These are phyloP conservation scores for Suillus paluster DNA, from an alignment of 768 basidiomycete genomes.

Conservation along the genomic window DNA sequence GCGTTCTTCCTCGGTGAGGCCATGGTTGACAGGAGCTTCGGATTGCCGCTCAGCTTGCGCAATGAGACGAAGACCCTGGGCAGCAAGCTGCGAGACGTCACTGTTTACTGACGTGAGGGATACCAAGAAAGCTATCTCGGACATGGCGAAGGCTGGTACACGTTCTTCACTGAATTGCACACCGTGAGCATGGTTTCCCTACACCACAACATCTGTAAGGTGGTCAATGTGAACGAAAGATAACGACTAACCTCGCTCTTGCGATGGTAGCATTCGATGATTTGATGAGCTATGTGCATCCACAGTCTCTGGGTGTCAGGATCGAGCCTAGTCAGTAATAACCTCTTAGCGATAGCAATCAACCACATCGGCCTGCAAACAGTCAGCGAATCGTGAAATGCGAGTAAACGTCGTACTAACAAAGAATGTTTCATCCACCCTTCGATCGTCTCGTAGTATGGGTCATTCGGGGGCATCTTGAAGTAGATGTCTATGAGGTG, in stretches of 20 bases:
- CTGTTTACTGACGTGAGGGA: slow-evolving; percentile 72
- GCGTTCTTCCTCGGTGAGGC: slow-evolving; percentile 61
- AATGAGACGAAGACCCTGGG: slow-evolving; percentile 68
- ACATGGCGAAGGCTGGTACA: slow-evolving; percentile 64
- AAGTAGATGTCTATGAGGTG: slow-evolving; percentile 49
- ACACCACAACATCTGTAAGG: slow-evolving; percentile 11
- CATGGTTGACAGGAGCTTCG: slow-evolving; percentile 53
- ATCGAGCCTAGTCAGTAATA: slow-evolving; percentile 64
- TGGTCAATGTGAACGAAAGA: not conserved
- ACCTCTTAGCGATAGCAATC: slow-evolving; percentile 57
- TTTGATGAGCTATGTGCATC: slow-evolving; percentile 63
- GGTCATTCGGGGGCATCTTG: slow-evolving; percentile 44
- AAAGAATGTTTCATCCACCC: slow-evolving; percentile 51
- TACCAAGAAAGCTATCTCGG: slow-evolving; percentile 75
- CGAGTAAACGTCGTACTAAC: slow-evolving; percentile 38
- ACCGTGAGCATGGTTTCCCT: slow-evolving; percentile 50
- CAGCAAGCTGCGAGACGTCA: slow-evolving; percentile 68
- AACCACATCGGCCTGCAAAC: slow-evolving; percentile 25
- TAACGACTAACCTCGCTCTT: slow-evolving; percentile 48
- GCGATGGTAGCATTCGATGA: slow-evolving; percentile 58
- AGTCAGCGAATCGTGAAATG: slow-evolving; percentile 6
- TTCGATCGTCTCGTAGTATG: slow-evolving; percentile 40
- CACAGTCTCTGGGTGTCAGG: slow-evolving; percentile 68
- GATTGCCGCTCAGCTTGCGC: slow-evolving; percentile 69
- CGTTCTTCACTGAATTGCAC: slow-evolving; percentile 58